These are phyloP conservation scores for Magnolia changhungtana DNA, from an alignment of 164 flowering plant species.

Conservation along the genomic window DNA sequence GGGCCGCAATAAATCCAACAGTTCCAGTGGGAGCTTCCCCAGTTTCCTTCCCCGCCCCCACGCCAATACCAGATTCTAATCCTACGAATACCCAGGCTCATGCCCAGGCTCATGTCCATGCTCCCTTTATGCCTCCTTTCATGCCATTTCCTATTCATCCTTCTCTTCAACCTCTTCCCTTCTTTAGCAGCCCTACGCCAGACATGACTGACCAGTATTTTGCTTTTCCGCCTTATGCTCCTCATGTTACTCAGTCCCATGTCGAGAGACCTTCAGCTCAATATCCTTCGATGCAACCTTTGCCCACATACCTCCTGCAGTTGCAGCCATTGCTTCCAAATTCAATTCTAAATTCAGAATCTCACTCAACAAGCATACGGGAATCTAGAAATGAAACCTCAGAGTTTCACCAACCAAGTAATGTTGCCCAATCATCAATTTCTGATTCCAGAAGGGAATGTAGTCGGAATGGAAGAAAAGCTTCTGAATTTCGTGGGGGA, in stretches of 20 bases:
- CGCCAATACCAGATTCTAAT: neutral
- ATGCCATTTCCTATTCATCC: slow-evolving; percentile 5
- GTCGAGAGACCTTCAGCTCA: slow-evolving; percentile 4
- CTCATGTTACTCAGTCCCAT: neutral
- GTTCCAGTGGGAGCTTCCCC: neutral
- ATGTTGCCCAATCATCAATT: neutral
- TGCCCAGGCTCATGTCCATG: slow-evolving; percentile 1
- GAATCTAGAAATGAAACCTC: neutral
- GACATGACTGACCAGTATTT: slow-evolving; percentile 1
- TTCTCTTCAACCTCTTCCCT: slow-evolving; percentile 2
- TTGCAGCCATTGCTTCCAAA: neutral
- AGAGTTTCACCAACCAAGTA: neutral
- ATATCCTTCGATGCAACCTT: neutral
- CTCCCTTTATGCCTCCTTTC: slow-evolving; percentile 4
- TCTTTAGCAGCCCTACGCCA: neutral
- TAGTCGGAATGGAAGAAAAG: too few species aligned
- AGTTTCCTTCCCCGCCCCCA: neutral
- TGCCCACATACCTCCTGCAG: neutral
- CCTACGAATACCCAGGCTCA: neutral
- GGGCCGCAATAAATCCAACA: neutral
- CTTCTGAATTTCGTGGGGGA: too few species aligned
- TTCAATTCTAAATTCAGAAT: neutral
- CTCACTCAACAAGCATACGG: neutral
- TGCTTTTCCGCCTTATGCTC: neutral
- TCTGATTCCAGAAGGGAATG: neutral